Percentiles rank a stretch among this genome's conserved stretches.
phyloP scores from a whole-genome alignment of 371 early-diverging fungal genomes.

The Mortierella sp. region DNA sequence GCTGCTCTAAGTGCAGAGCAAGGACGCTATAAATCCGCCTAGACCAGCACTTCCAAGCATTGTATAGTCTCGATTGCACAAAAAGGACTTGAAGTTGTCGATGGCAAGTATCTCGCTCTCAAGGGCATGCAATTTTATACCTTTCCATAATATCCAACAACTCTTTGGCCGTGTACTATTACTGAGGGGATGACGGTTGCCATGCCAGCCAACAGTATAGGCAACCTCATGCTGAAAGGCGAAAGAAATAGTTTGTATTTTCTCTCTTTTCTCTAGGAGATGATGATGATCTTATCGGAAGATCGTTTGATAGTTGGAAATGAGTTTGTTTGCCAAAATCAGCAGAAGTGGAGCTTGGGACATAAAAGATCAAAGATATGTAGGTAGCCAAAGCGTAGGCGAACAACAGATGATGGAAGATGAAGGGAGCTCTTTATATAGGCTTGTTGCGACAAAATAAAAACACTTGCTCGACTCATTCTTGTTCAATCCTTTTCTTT shows the following conservation, averaged over 20 bases:
- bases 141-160: conserved; percentile 54
- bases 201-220: conserved; percentile 23
- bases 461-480: neutral
- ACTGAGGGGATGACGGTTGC: conserved; percentile 28
- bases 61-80: neutral
- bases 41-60: too few relatives aligned
- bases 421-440: neutral
- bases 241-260: neutral
- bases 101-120: neutral
- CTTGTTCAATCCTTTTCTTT: neutral
- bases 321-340: neutral
- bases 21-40: too few relatives aligned
- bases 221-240: conserved; percentile 26
- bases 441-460: too few relatives aligned
- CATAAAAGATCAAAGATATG: neutral
- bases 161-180: conserved; percentile 32
- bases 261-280: neutral
- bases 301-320: neutral
- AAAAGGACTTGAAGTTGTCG: neutral
- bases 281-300: too few relatives aligned
- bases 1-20: too few relatives aligned
- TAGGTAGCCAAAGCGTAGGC: neutral
- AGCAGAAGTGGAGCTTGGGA: neutral
- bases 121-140: conserved; percentile 9
- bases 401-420: neutral